Base-by-base conservation (phyloP, 148 eudicot genomes). In the Hydrangea macrophylla region DNA sequence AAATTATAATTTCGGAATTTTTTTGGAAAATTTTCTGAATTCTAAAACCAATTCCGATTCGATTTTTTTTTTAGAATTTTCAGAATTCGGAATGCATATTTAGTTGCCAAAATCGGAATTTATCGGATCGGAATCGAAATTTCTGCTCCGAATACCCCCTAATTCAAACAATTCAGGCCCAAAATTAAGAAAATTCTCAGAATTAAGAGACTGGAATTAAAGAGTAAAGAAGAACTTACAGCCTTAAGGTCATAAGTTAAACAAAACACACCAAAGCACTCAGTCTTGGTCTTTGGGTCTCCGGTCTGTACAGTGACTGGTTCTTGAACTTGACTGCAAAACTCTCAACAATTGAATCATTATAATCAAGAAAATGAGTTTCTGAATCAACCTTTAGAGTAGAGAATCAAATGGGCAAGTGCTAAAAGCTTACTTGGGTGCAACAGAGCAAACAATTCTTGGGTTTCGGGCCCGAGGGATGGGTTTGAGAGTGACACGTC, bases 201-300 rank as follows among this genome's bases (percentile, higher is more conserved):
- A 26, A 65, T 17, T n/a, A 18, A 17, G 28, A 30, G 37, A 31
- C 12, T n/a, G n/a, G n/a, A n/a, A n/a, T n/a, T n/a, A n/a, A n/a
- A n/a, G n/a, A 23, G 53, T 62, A 55, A 20, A 17, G 10, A 28
- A 28, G 5, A 63, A 83, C 92, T 81, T 72, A 90, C 98, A 57
- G 96, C 88, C 76, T 83, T 87, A 59, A 94, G 90, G 79, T 94
- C 98, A 76, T 94, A 94, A 66, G 98, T 94, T 69, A 85, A 83
- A 67, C 98, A 94, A 70, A 94, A 94, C n/a, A 94, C 86, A 45
- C 98, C 98, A 72, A 77, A 94, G 69, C 98, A 90, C 0, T 93
- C 98, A 7, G 77, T 33, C 74, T 85, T 88, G 66, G 9, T 78
- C 65, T 63, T 82, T 9, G 72, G 45, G 22, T 70, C 85, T 68